Base-by-base conservation (phyloP, 2,329 filamentous ascomycete species). In the Aspergillus hortae region DNA sequence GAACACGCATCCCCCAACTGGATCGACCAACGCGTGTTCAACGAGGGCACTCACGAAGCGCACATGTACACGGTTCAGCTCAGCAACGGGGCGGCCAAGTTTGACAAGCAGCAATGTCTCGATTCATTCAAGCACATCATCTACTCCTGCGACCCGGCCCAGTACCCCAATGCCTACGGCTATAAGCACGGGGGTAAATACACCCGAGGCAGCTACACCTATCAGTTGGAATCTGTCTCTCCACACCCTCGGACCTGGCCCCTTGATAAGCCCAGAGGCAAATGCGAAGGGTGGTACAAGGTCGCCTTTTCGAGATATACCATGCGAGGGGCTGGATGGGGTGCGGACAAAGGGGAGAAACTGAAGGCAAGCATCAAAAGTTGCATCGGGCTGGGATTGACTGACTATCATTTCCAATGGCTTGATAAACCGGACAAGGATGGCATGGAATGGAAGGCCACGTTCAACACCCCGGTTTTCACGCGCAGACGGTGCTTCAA, bases 381-480 rank as follows among this genome's bases (percentile, higher is more conserved):
- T 10, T 30, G 27, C 27, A 11, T 30, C 9, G 27, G 27, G 27
- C 27, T 30, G 6, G 27, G 7, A 9, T 10, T 30, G 27, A 30
- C 27, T 7, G 10, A 30, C 11, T 30, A 30, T 11, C 27, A 30
- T 9, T 30, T 10, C 27, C 27, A 30, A 11, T 30, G 27, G 27
- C 27, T 11, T 11, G 27, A 30, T 30, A 30, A 52, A 17, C 32
- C 53, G 14, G 46, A 50, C 6, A 4, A 19, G 4, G n/a, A 46
- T 23, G 50, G 47, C 2, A 44, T 43, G n/a, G 53, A 55, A 10
- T 55, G 53, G 53, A 42, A 47, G 38, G 53, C 30, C 6, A 42
- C 11, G 1, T 55, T 54, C 27, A 41, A 44, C 7, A 44, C 52
- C 14, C 48, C 52, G 11, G 33, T 54, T 15, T 50, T 43, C 44